Conservation (phyloP, 1,284 basidiomycete species). For the Cutaneotrichosporon sp. region DNA sequence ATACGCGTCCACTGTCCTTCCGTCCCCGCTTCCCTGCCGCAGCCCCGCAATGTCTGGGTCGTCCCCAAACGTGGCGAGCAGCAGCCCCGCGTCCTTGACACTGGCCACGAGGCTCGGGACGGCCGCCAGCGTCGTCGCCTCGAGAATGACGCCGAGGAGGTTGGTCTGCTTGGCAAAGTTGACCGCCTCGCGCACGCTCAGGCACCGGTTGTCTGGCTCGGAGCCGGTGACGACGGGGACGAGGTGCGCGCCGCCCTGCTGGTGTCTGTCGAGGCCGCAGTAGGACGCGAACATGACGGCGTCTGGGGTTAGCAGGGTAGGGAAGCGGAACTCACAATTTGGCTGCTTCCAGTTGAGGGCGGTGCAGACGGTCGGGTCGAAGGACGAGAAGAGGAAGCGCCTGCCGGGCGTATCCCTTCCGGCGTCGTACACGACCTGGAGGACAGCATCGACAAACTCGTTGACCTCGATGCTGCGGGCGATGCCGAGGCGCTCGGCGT, state of each 20-base stretch:
- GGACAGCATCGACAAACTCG: conserved; percentile 74
- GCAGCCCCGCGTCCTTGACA: conserved; percentile 82
- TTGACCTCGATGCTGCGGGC: conserved; percentile 68
- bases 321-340: conserved; percentile 64
- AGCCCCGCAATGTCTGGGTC: conserved; percentile 55
- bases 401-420: conserved; percentile 58
- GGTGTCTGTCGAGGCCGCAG: conserved; percentile 66
- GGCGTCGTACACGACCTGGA: conserved; percentile 73
- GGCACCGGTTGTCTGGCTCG: conserved; percentile 60
- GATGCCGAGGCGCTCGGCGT: conserved; percentile 57
- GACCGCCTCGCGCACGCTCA: conserved; percentile 83
- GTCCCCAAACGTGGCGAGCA: conserved; percentile 76
- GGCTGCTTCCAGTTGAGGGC: conserved; percentile 98
- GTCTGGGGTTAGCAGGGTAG: conserved; percentile 61
- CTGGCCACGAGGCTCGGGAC: conserved; percentile 83
- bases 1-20: conserved; percentile 52
- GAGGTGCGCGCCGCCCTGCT: conserved; percentile 32
- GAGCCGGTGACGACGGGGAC: conserved; percentile 51
- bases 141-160: conserved; percentile 86
- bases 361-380: conserved; percentile 76
- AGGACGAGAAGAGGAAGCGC: conserved; percentile 83
- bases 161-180: conserved; percentile 95
- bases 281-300: conserved; percentile 92
- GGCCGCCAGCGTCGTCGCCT: conserved; percentile 73
- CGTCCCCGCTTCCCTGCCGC: conserved; percentile 42